Evolutionary conservation across 352 stramenopile species (phyloP).

Genomic region (Pilasporangium apinafurcum): DNA sequence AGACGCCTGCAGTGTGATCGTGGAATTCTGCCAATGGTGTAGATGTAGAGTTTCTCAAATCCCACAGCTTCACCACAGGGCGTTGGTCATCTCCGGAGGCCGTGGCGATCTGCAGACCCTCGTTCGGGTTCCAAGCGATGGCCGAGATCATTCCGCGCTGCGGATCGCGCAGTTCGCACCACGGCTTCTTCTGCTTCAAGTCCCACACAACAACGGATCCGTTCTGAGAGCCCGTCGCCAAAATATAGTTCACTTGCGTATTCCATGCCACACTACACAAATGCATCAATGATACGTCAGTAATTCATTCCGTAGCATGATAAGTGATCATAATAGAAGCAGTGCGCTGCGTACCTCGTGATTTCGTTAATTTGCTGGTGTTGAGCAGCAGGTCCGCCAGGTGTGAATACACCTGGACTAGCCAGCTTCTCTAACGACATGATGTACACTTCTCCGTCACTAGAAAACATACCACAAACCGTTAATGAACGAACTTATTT

Average conservation of each 20-base stretch:
- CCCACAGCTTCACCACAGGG: conserved; percentile 96
- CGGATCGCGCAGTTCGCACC: conserved; percentile 94
- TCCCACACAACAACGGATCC: conserved; percentile 97
- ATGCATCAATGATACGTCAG: not conserved
- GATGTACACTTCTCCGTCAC: conserved; percentile 94
- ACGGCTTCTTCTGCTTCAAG: conserved; percentile 97
- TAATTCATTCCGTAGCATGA: not conserved
- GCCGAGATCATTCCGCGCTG: conserved; percentile 86
- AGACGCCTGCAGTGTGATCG: conserved; percentile 93
- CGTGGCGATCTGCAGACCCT: conserved; percentile 96
- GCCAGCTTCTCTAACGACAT: conserved; percentile 91
- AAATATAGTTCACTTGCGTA: conserved; percentile 96
- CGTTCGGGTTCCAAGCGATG: conserved; percentile 96
- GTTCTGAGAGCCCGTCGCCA: conserved; percentile 93
- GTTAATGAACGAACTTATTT: not conserved
- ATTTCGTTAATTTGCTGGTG: conserved; percentile 82
- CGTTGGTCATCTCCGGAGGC: conserved; percentile 94
- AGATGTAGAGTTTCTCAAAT: conserved; percentile 96
- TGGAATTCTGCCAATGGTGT: conserved; percentile 94
- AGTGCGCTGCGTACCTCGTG: conserved; percentile 43
- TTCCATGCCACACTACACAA: conserved; percentile 93
- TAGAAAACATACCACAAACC: conserved; percentile 10
- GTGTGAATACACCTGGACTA: conserved; percentile 86
- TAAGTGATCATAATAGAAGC: not conserved
- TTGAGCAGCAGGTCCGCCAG: conserved; percentile 51